Conservation (phyloP, 257 asterid genomes). For the Fraxinus excelsior region DNA sequence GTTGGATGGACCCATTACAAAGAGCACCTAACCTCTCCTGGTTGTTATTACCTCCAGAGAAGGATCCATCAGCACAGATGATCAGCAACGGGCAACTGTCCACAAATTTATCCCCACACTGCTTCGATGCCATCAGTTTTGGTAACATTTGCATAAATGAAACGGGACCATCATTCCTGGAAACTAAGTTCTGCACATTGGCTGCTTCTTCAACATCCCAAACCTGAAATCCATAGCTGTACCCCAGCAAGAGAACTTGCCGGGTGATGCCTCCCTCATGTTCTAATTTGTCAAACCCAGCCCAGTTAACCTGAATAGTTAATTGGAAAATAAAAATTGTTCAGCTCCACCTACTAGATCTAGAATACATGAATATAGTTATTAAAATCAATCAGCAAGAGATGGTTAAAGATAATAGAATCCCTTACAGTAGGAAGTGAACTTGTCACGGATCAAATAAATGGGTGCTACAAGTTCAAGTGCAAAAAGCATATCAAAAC, state of each 20-base stretch:
- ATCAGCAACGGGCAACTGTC: constrained; percentile 74
- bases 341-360: neutral
- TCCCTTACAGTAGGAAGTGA: neutral
- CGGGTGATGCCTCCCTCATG: constrained; percentile 42
- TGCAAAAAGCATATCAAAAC: neutral
- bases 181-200: constrained; percentile 72
- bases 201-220: constrained; percentile 95
- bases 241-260: constrained; percentile 61
- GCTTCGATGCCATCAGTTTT: constrained; percentile 56
- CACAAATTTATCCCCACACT: constrained; percentile 54
- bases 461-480: neutral
- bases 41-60: constrained; percentile 55
- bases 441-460: neutral
- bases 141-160: constrained; percentile 77
- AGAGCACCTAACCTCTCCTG: constrained; percentile 48
- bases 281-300: constrained; percentile 46
- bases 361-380: neutral
- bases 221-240: constrained; percentile 77
- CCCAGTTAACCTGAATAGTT: neutral
- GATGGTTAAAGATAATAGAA: neutral
- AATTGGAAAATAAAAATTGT: neutral
- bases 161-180: constrained; percentile 92
- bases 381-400: neutral
- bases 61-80: constrained; percentile 78
- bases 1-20: constrained; percentile 48